phyloP scores from a whole-genome alignment of 495 filamentous ascomycete species.

The Aspergillus steynii region DNA sequence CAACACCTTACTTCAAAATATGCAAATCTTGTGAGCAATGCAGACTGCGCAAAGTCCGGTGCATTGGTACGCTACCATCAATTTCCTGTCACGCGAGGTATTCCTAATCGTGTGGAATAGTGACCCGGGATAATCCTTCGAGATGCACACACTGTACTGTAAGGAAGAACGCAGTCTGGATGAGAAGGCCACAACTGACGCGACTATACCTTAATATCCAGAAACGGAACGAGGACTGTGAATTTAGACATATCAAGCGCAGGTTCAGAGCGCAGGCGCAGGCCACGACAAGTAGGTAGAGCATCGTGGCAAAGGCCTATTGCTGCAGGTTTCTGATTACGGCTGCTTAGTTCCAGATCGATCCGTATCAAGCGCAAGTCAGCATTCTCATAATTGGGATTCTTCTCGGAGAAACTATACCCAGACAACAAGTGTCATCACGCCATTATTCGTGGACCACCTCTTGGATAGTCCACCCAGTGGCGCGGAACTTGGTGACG shows the following conservation, averaged over 20 bases:
- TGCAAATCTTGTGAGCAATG: slow-evolving; percentile 33
- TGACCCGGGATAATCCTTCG: background rate
- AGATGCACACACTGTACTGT: slow-evolving; percentile 8
- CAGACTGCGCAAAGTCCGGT: slow-evolving; percentile 34
- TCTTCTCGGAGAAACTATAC: background rate
- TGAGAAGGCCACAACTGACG: background rate
- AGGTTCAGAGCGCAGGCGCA: background rate
- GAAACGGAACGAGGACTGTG: slow-evolving; percentile 10
- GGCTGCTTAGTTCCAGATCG: background rate
- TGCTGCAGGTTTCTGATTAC: background rate
- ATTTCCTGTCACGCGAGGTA: slow-evolving; percentile 2
- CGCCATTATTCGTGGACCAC: slow-evolving; percentile 4
- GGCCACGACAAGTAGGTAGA: background rate
- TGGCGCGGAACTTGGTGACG: background rate
- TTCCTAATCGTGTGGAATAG: slow-evolving; percentile 1
- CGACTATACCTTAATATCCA: background rate
- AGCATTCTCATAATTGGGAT: background rate
- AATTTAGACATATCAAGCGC: slow-evolving; percentile 4
- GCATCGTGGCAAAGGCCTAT: background rate
- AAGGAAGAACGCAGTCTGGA: background rate
- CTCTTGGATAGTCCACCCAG: slow-evolving; percentile 7
- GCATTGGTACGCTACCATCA: slow-evolving; percentile 23
- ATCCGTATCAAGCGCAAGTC: background rate
- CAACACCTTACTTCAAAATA: slow-evolving; percentile 4
- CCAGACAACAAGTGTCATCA: background rate